Evolutionary conservation across 371 early-diverging fungal genomes (phyloP).

Genomic region (Mortierella sp.): DNA sequence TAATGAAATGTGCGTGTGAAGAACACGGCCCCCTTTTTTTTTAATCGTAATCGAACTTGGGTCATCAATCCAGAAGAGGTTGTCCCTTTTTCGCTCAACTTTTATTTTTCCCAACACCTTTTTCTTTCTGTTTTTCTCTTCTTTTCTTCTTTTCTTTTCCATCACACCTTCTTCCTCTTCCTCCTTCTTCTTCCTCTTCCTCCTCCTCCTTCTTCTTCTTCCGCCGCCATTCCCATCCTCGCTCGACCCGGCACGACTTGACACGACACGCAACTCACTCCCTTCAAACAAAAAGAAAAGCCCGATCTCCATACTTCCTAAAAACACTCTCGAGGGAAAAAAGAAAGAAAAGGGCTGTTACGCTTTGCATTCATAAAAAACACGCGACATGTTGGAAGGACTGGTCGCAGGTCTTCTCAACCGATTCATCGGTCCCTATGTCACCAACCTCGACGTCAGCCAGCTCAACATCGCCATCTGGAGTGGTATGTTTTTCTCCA

Average conservation of each 20-base stretch:
- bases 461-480: conserved; percentile 98
- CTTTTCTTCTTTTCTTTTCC: not conserved
- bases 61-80: too few species aligned
- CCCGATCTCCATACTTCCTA: not conserved
- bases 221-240: not conserved
- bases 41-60: too few species aligned
- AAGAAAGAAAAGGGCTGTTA: not conserved
- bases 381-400: conserved; percentile 87
- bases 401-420: conserved; percentile 92
- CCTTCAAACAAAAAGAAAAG: not conserved
- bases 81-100: not conserved
- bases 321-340: not conserved
- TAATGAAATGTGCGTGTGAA: too few species aligned
- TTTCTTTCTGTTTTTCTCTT: not conserved
- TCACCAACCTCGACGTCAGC: conserved; percentile 94
- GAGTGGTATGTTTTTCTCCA: conserved; percentile 78
- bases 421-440: conserved; percentile 95
- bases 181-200: not conserved
- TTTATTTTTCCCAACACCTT: not conserved
- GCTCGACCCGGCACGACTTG: not conserved
- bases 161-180: not conserved
- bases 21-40: too few species aligned
- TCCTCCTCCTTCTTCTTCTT: not conserved
- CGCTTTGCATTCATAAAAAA: not conserved
- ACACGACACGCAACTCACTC: conserved; percentile 1